These are phyloP conservation scores for Pyrenophora seminiperda DNA, from an alignment of 2,329 filamentous ascomycete species.

Conservation along the genomic window DNA sequence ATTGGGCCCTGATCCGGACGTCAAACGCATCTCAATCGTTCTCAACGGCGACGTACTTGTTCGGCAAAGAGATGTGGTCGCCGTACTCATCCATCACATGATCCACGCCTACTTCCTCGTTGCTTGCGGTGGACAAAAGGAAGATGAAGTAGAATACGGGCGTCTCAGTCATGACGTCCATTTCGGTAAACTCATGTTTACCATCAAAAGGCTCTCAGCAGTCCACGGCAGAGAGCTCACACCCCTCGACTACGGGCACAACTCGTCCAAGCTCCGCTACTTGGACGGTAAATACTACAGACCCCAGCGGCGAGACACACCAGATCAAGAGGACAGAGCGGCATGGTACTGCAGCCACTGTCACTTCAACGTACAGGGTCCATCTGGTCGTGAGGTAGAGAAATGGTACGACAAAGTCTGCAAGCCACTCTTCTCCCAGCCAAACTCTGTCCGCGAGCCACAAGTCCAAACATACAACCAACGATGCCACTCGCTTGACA, in stretches of 20 bases:
- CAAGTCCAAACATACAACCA: constrained; percentile 41
- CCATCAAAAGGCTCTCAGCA: constrained; percentile 44
- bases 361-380: constrained; percentile 19
- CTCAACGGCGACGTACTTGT: constrained; percentile 34
- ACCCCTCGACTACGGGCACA: constrained; percentile 43
- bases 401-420: constrained; percentile 43
- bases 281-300: constrained; percentile 22
- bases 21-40: constrained; percentile 46
- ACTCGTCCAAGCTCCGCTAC: constrained; percentile 3
- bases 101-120: constrained; percentile 53
- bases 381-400: constrained; percentile 33
- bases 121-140: constrained; percentile 47
- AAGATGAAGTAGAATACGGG: constrained; percentile 41
- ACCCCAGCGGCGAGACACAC: not conserved
- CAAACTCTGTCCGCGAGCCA: constrained; percentile 17
- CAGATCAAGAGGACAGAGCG: constrained; percentile 12
- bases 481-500: constrained; percentile 32
- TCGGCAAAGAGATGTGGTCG: constrained; percentile 43
- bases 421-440: constrained; percentile 33
- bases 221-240: constrained; percentile 33
- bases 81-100: constrained; percentile 52
- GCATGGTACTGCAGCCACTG: constrained; percentile 37
- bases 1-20: constrained; percentile 25
- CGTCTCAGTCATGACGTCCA: constrained; percentile 47
- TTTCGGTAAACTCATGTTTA: constrained; percentile 49